phyloP scores from a whole-genome alignment of 2,329 filamentous ascomycete species.

The Chrysoporthe puriensis region DNA sequence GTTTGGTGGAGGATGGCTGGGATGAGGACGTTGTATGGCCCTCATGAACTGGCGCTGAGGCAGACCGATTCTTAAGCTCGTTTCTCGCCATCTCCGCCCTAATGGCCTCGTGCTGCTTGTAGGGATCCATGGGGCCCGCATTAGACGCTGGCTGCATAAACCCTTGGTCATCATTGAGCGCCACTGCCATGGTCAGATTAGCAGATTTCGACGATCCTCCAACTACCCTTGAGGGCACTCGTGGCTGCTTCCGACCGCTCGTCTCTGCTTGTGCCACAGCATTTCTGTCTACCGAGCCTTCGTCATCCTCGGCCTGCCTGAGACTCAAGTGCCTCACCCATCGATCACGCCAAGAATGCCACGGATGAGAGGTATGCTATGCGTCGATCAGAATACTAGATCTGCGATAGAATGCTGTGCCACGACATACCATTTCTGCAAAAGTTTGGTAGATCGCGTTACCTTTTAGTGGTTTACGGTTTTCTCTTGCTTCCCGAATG shows the following conservation, averaged over 20 bases:
- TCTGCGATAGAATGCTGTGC: not conserved
- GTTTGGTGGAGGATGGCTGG: not conserved
- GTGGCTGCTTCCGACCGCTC: not conserved
- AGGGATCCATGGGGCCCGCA: conserved; percentile 16
- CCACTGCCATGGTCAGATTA: not conserved
- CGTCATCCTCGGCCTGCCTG: conserved; percentile 25
- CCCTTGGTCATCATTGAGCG: conserved; percentile 5
- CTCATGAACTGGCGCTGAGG: conserved; percentile 19
- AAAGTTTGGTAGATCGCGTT: conserved; percentile 40
- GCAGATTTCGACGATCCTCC: not conserved
- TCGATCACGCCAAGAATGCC: conserved; percentile 38
- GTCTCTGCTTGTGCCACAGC: conserved; percentile 13
- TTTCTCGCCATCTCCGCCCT: conserved; percentile 22
- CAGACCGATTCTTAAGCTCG: conserved; percentile 7
- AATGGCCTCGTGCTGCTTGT: conserved; percentile 22
- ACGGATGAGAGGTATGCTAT: conserved; percentile 40
- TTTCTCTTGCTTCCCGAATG: conserved; percentile 30
- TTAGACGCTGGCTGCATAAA: not conserved
- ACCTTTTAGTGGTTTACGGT: conserved; percentile 27
- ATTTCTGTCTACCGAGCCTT: conserved; percentile 17
- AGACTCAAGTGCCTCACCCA: conserved; percentile 36
- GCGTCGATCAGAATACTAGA: not conserved
- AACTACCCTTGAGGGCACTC: not conserved
- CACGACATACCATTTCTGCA: conserved; percentile 35
- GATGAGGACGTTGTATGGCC: conserved; percentile 5